A percentile compares a stretch with the other conserved stretches of the same genome.
phyloP scores from a whole-genome alignment of 192 early-diverging fungal species.

The Chytriomyces sp. region DNA sequence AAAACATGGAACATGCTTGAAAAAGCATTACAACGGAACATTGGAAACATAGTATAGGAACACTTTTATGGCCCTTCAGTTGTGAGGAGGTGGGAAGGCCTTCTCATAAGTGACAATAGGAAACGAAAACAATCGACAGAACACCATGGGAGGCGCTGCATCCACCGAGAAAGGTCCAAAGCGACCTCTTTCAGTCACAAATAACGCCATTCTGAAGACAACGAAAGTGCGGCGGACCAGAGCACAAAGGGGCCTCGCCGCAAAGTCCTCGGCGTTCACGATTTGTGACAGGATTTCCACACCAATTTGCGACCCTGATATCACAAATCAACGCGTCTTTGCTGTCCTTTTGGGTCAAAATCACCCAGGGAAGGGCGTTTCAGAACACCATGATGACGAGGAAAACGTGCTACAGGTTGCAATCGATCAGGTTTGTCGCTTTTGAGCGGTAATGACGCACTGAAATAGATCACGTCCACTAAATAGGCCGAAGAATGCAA shows the following conservation, averaged over 20 bases:
- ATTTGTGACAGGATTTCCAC: neutral
- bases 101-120: neutral
- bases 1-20: no score
- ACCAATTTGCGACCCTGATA: neutral
- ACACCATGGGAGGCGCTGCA: conserved; percentile 19
- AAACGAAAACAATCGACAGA: neutral
- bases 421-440: neutral
- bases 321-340: neutral
- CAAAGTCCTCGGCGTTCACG: neutral
- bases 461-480: neutral
- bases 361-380: neutral
- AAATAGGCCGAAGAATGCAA: neutral
- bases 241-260: neutral
- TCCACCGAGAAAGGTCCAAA: neutral
- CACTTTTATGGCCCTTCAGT: no score
- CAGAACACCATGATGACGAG: neutral
- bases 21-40: no score
- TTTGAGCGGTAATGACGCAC: neutral
- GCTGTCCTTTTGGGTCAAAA: neutral
- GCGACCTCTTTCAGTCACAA: neutral
- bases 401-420: neutral
- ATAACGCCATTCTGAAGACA: neutral
- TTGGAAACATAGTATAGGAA: no score
- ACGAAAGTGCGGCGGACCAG: neutral
- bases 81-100: no score